phyloP scores from a whole-genome alignment of 805 yeast species.

The Teunomyces gatunensis region DNA sequence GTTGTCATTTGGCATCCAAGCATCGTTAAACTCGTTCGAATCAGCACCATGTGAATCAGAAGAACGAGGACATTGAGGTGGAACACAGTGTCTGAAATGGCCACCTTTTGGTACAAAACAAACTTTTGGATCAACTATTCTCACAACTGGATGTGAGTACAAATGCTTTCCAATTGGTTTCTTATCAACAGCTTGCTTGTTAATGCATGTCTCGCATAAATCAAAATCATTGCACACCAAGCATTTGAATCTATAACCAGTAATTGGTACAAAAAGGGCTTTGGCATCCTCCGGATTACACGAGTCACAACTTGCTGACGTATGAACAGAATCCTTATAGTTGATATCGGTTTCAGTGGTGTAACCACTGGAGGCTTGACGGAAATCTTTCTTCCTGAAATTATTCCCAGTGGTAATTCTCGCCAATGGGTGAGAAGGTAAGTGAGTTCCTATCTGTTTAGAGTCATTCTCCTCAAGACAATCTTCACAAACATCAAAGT shows the following conservation, averaged over 20 bases:
- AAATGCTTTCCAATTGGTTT: conserved; percentile 18
- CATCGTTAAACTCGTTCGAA: no score
- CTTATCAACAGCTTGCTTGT: conserved; percentile 9
- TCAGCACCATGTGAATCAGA: no score
- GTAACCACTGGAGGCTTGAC: background rate
- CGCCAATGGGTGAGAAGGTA: conserved; percentile 27
- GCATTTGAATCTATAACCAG: background rate
- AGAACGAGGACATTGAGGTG: no score
- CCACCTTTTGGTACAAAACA: background rate
- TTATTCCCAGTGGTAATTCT: conserved; percentile 14
- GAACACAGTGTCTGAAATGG: background rate
- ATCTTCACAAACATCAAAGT: conserved; percentile 51
- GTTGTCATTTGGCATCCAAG: no score
- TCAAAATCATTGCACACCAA: conserved; percentile 2
- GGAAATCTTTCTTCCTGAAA: background rate
- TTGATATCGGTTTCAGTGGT: background rate
- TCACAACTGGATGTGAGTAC: conserved; percentile 28
- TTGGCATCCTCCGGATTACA: conserved; percentile 24
- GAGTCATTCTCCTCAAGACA: conserved; percentile 20
- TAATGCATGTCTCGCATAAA: background rate
- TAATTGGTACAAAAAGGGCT: background rate
- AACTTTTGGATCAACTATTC: conserved; percentile 12
- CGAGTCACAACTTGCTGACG: conserved; percentile 30
- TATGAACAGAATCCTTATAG: conserved; percentile 17
- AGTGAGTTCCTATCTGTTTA: conserved; percentile 18